phyloP scores from a whole-genome alignment of 306 rosid genomes.

The Psophocarpus tetragonolobus region DNA sequence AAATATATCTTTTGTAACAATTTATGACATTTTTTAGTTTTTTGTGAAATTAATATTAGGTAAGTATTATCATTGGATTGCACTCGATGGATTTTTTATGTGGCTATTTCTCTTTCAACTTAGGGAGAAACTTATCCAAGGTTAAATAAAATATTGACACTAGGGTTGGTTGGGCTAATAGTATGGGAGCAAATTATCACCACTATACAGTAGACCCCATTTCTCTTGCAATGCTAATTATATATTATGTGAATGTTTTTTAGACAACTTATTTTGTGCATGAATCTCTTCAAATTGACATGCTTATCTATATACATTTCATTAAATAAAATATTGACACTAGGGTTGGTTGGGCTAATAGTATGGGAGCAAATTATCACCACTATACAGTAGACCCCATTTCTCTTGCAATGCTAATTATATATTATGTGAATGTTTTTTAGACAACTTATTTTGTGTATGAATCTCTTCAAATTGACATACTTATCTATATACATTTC shows the following conservation, averaged over 20 bases:
- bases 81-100: conserved; percentile 17
- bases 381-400: background rate
- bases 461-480: background rate
- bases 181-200: background rate
- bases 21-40: conserved; percentile 18
- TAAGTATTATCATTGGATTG: conserved; percentile 9
- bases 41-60: conserved; percentile 26
- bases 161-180: background rate
- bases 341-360: background rate
- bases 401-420: background rate
- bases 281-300: background rate
- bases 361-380: background rate
- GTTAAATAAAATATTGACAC: background rate
- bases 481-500: background rate
- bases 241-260: background rate
- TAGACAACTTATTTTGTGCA: background rate
- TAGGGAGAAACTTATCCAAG: conserved; percentile 10
- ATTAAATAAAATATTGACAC: background rate
- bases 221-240: background rate
- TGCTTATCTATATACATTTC: background rate
- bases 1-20: conserved; percentile 14
- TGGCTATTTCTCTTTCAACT: background rate
- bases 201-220: background rate
- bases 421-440: background rate
- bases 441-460: background rate